These are phyloP conservation scores for Austroboletus niveus DNA, from an alignment of 1,284 basidiomycete species.

Conservation along the genomic window DNA sequence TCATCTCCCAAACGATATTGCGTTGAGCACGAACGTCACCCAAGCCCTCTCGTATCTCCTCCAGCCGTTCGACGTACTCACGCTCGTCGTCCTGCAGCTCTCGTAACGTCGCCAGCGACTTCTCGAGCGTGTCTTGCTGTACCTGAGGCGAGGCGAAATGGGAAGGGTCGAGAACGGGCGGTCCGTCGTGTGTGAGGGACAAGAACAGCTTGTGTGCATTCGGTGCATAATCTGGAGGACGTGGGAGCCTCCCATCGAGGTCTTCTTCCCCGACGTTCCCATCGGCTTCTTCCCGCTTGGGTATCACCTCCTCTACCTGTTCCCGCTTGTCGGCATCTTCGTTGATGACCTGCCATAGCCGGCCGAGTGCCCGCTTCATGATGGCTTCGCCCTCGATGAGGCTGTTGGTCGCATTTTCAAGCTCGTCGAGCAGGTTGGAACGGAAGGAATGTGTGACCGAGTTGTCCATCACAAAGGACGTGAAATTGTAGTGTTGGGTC, in stretches of 20 bases:
- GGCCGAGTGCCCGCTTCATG: constrained; percentile 67
- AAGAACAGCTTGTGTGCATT: constrained; percentile 67
- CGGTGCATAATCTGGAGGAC: constrained; percentile 64
- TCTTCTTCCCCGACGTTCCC: constrained; percentile 51
- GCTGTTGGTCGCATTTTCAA: constrained; percentile 73
- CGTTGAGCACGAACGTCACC: constrained; percentile 69
- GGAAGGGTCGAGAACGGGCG: constrained; percentile 51
- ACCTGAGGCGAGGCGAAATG: constrained; percentile 62
- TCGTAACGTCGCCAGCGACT: constrained; percentile 63
- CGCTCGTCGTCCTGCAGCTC: constrained; percentile 79
- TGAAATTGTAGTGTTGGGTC: constrained; percentile 65
- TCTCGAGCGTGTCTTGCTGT: constrained; percentile 68
- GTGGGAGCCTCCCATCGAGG: constrained; percentile 48
- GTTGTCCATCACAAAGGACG: constrained; percentile 82
- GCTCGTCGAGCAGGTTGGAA: constrained; percentile 68
- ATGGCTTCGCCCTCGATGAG: constrained; percentile 76
- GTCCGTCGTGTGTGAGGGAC: constrained; percentile 42
- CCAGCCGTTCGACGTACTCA: constrained; percentile 75
- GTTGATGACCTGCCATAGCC: constrained; percentile 75
- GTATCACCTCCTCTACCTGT: constrained; percentile 43
- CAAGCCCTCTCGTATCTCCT: constrained; percentile 74
- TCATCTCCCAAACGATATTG: constrained; percentile 68
- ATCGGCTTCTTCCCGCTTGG: constrained; percentile 67
- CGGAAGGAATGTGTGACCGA: constrained; percentile 80
- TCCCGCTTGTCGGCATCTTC: constrained; percentile 53